Evolutionary conservation across 768 basidiomycete species (phyloP), one percentile per base, ranked within the genome.

Genomic region (Amanita rimosa): DNA sequence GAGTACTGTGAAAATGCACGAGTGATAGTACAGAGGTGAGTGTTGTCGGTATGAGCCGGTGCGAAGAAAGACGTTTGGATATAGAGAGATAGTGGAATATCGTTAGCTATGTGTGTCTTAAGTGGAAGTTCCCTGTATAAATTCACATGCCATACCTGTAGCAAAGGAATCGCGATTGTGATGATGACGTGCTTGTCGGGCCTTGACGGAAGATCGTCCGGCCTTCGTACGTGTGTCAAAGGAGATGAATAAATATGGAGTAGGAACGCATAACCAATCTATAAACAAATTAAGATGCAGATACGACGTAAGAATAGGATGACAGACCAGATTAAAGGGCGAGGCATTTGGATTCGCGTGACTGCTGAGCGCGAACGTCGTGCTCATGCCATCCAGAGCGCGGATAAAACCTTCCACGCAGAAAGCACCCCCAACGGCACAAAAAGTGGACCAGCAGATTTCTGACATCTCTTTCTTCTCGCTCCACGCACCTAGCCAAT

Each of bases 201-300:
- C 38, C 85, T 69, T 7, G 83, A 74, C 0, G 78, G 78, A 3
- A 68, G 57, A 1, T 66, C 53, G 13, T 55, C 71, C 2, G 67
- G 58, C 48, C 69, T 73, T 55, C 63, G 60, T 8, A 63, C 60
- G 59, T 84, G 81, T 4, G 81, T 74, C 35, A 79, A 57, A 0
- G 83, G 81, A 1, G 80, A 78, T 0, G 83, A 76, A 64, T 86
- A 87, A 6, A 85, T 73, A 53, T 88, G 81, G 16, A 89, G 63
- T 27, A 86, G 69, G 61, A 87, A 86, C 1, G 84, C 79, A 55
- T 87, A 89, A 17, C 81, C 83, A 53, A 87, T 77, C 85, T 86
- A 54, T 53, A 22, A 55, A 49, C 2, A 43, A 27, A 36, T 44
- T 42, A n/a, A 41, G 42, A 43, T n/a, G 26, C 6, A 39, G 17